A percentile compares a stretch with the other conserved stretches of the same genome.
Evolutionary conservation across 805 yeast genomes (phyloP).

Genomic region (Barnettozyma sucrosica): DNA sequence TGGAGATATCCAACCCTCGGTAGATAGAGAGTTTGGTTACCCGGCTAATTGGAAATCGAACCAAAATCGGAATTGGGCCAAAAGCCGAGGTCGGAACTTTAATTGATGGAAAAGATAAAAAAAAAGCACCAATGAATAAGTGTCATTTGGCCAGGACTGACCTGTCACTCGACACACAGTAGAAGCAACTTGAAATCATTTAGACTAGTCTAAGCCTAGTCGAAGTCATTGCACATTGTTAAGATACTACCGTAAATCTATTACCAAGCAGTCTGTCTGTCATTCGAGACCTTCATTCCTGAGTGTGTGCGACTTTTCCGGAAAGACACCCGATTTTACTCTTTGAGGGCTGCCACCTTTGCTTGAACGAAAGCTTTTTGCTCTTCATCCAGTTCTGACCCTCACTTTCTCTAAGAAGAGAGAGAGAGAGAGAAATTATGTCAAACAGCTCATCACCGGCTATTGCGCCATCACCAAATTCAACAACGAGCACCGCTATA

Average conservation of each 20-base stretch:
- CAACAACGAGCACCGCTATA: background rate
- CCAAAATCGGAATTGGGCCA: background rate
- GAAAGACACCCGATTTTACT: background rate
- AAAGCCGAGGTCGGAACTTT: background rate
- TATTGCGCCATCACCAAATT: constrained; percentile 18
- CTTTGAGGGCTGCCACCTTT: background rate
- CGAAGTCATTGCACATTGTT: background rate
- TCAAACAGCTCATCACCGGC: constrained; percentile 15
- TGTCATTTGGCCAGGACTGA: constrained; percentile 24
- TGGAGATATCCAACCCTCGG: too few species aligned
- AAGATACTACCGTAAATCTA: background rate
- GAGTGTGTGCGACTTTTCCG: background rate
- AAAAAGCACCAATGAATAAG: background rate
- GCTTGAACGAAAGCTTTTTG: background rate
- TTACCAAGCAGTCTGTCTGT: background rate
- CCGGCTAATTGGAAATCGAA: too few species aligned
- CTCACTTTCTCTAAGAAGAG: background rate
- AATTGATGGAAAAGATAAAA: constrained; percentile 1
- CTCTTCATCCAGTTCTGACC: background rate
- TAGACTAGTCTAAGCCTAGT: background rate
- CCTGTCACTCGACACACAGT: background rate
- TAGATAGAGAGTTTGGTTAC: too few species aligned
- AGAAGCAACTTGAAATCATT: too few species aligned
- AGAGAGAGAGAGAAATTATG: constrained; percentile 3
- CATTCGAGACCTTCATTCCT: background rate